Conservation (phyloP, 768 basidiomycete species). For the Tricholoma furcatifolium region DNA sequence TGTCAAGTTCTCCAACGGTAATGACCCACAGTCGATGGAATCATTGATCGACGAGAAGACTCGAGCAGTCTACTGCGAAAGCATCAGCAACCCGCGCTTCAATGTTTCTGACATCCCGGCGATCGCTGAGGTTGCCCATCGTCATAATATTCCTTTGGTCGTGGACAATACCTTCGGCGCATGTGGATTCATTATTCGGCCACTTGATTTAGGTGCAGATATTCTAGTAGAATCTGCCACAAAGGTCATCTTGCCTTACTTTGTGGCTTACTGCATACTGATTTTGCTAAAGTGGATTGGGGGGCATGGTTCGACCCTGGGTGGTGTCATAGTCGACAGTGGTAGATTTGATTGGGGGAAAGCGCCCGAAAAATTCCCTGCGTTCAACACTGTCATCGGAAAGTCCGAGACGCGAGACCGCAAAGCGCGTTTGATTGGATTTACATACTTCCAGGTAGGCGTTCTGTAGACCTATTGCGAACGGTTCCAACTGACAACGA, state of each 20-base stretch:
- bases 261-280: conserved; percentile 44
- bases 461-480: no score
- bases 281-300: conserved; percentile 62
- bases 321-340: conserved; percentile 70
- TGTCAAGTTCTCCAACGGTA: background rate
- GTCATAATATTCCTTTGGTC: conserved; percentile 64
- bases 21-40: background rate
- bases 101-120: background rate
- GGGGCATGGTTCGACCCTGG: conserved; percentile 78
- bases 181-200: conserved; percentile 67
- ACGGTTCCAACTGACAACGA: no score
- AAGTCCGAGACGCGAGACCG: no score
- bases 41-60: background rate
- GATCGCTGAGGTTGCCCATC: background rate
- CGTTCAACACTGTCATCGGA: conserved; percentile 39
- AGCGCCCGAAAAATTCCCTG: conserved; percentile 65
- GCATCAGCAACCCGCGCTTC: background rate
- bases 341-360: conserved; percentile 71
- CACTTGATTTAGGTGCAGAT: conserved; percentile 74
- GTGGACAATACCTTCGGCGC: conserved; percentile 82
- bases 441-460: no score
- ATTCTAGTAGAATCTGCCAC: conserved; percentile 50
- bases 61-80: background rate
- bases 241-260: conserved; percentile 46
- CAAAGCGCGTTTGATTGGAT: no score